Evolutionary conservation across 331 rosid genomes (phyloP).

Genomic region (Erythrophleum ivorense): DNA sequence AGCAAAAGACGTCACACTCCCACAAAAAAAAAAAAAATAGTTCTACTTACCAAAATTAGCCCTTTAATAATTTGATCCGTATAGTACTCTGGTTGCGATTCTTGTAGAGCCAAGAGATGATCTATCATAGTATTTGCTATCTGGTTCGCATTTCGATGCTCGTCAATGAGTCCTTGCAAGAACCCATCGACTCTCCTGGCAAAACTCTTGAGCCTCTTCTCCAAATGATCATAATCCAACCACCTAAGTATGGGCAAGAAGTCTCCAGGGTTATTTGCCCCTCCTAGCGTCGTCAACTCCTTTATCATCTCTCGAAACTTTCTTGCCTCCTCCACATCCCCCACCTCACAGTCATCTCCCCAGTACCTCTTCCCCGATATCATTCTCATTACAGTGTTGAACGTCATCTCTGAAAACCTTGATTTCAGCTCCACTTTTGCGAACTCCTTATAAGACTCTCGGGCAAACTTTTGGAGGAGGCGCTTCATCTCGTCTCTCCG

Average conservation of each 20-base stretch:
- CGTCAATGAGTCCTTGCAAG: neutral
- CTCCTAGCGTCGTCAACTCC: neutral
- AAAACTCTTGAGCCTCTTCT: neutral
- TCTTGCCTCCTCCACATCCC: too few species aligned
- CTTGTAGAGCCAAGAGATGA: neutral
- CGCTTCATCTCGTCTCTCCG: neutral
- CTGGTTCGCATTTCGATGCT: neutral
- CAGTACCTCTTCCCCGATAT: neutral
- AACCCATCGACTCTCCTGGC: neutral
- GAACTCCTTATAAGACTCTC: neutral
- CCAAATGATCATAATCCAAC: neutral
- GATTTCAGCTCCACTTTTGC: neutral
- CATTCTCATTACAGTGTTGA: neutral
- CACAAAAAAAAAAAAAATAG: too few species aligned
- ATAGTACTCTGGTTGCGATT: neutral
- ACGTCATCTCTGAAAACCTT: neutral
- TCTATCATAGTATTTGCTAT: neutral
- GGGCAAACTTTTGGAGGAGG: neutral
- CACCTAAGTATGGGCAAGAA: neutral
- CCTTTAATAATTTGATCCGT: too few species aligned
- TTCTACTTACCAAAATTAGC: too few species aligned
- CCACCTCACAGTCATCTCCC: too few species aligned
- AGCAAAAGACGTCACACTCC: too few species aligned
- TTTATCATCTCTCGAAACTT: neutral
- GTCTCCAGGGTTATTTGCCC: neutral